Evolutionary conservation across 805 yeast species (phyloP), one percentile per base, ranked within the genome.

Genomic region (Kodamaea fukazawae): DNA sequence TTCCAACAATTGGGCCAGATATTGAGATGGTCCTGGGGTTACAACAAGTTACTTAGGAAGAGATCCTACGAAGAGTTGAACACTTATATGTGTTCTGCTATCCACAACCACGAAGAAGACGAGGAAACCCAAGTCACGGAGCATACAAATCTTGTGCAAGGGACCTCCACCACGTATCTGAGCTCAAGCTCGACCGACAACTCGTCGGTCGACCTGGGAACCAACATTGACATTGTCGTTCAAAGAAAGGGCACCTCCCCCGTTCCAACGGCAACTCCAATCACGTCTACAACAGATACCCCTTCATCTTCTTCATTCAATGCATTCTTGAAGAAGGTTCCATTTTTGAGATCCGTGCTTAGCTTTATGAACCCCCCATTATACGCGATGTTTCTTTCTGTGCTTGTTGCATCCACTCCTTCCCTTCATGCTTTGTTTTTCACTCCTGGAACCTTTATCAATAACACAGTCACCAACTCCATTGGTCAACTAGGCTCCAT

Each of bases 11-110:
- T 85, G 57, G 93, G 91, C 12, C 95, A 85, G 59, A 79, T 85
- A 50, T 63, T 85, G 43, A 75, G 93, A 57, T 85, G 95, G 93
- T 79, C 87, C 22, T 85, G 93, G 91, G 95, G 95, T 38, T 85
- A 79, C 58, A 85, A 85, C 55, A 81, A 76, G 25, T 66, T 85
- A 43, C 63, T 85, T 55, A 73, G 78, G 49, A 78, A 73, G 49
- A 70, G 78, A 43, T 62, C 74, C 0, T 51, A 52, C 20, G 62
- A 58, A 26, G 73, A 67, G 44, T 55, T 63, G 44, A 60, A 52
- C 42, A 30, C 57, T 36, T 54, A 53, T 26, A 38, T 25, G 25
- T 41, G 45, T 20, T 27, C 18, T 5, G 25, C 27, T 7, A 34
- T 38, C 32, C 40, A 32, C 20, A 34, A 37, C 18, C 40, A 40